phyloP scores from a whole-genome alignment of 176 grass and related monocot genomes.

The Eleusine indica region DNA sequence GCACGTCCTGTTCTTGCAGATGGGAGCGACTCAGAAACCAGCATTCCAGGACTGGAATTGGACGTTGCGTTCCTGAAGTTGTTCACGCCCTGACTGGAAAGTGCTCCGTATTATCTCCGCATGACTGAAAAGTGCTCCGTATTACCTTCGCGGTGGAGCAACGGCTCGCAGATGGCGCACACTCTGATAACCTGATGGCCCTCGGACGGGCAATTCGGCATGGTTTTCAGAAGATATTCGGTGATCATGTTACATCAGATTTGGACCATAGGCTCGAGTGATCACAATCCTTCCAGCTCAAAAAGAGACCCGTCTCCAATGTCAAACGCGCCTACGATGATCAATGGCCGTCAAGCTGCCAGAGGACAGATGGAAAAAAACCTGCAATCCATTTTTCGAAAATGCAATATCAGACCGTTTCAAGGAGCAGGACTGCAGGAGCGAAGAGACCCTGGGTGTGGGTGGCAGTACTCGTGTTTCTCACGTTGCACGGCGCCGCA shows the following conservation, averaged over 20 bases:
- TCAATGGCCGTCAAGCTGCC: background rate
- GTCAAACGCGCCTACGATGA: background rate
- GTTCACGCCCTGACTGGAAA: background rate
- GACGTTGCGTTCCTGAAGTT: background rate
- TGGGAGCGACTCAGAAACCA: background rate
- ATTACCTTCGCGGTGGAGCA: background rate
- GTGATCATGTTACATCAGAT: background rate
- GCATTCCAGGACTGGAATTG: background rate
- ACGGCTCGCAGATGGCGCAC: background rate
- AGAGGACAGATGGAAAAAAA: background rate
- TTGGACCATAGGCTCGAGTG: background rate
- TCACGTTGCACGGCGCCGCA: background rate
- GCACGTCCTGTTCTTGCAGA: slow-evolving; percentile 14
- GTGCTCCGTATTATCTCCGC: too few relatives aligned
- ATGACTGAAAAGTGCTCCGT: too few relatives aligned
- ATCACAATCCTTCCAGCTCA: background rate
- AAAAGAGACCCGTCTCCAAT: background rate
- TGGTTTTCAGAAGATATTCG: background rate
- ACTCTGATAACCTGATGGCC: background rate
- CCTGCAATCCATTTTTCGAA: too few relatives aligned
- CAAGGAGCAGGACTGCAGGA: background rate
- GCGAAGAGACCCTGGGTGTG: background rate
- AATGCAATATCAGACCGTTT: background rate
- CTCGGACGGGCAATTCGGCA: background rate
- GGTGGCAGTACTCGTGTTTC: background rate